These are phyloP conservation scores for Passalora sequoiae DNA, from an alignment of 2,329 filamentous ascomycete genomes.

Conservation along the genomic window DNA sequence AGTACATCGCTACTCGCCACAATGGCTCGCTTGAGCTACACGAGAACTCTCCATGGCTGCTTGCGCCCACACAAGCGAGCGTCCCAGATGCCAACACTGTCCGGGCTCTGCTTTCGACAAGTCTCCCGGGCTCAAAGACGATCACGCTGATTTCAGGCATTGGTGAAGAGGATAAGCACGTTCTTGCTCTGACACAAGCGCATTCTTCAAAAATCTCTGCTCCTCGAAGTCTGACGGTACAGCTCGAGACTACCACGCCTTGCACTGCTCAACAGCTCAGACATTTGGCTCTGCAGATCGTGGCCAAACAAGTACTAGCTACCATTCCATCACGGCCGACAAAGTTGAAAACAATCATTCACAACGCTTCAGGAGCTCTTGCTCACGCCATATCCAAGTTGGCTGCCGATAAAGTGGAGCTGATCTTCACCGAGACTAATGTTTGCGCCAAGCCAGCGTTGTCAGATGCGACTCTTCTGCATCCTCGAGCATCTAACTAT, in stretches of 20 bases:
- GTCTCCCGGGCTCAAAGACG: conserved; percentile 9
- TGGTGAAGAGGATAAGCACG: conserved; percentile 7
- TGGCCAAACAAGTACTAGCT: conserved; percentile 14
- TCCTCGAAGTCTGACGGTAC: background rate
- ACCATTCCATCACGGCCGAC: conserved; percentile 6
- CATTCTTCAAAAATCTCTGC: conserved; percentile 8
- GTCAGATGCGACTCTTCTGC: conserved; percentile 5
- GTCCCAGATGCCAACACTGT: conserved; percentile 2
- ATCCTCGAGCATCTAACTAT: conserved; percentile 14
- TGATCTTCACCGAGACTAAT: conserved; percentile 13
- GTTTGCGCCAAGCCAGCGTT: conserved; percentile 1
- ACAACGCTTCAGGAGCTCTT: conserved; percentile 14
- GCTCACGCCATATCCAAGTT: conserved; percentile 7
- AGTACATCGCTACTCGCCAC: conserved; percentile 11
- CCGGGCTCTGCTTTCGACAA: too few relatives aligned
- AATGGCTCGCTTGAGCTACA: conserved; percentile 10
- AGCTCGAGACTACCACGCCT: background rate
- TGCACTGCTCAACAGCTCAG: conserved; percentile 13
- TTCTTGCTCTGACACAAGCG: conserved; percentile 9
- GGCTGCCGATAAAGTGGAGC: background rate
- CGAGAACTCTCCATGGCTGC: conserved; percentile 13
- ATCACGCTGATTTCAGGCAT: conserved; percentile 12
- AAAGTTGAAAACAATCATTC: conserved; percentile 9
- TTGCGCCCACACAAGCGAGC: too few relatives aligned
- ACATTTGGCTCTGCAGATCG: conserved; percentile 8